Base-by-base conservation (phyloP, 495 filamentous ascomycete species). In the Peziza echinospora region DNA sequence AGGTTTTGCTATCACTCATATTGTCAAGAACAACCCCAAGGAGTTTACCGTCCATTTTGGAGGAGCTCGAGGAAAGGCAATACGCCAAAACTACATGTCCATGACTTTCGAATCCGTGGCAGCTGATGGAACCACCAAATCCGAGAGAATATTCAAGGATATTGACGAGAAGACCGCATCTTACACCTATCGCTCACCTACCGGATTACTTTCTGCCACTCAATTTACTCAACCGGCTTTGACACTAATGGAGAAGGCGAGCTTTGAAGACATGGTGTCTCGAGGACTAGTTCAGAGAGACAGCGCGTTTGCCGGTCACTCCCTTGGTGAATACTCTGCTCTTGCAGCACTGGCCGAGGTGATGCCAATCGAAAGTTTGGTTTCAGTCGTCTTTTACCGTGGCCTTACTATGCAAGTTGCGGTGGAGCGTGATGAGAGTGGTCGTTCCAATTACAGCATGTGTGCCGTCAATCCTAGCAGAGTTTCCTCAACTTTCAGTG, bases 351-450 rank as follows among this genome's bases (percentile, higher is more conserved):
- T 99, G 24, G 89, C 91, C 19, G 91, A 99, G 54, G 91, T 99
- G 62, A 92, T 99, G 79, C 91, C 91, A 9, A 96, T 99, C 59
- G 91, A 99, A 70, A 85, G 78, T 58, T 72, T 99, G 59, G 89
- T 99, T 0, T 93, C 89, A 0, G 89, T 99, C 21, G 89, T 96
- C 47, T 99, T 99, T 70, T 99, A 99, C 68, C 82, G 89, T 58
- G 89, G 89, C 58, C 69, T 99, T 52, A 99, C 89, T 16, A 99
- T 99, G 89, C 89, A 99, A 63, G 91, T 99, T 43, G 89, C 89
- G 30, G 89, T 99, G 54, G 91, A 96, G 63, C 85, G 89, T 60
- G 89, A 99, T 62, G 84, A 75, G 47, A 65, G 74, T 48, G 89
- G 89, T 45, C 81, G 89, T 39, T 92, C 84, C 44, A 96, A 93